Evolutionary conservation across 1,139 yeast genomes (phyloP), one percentile per base, ranked within the genome.

Genomic region (Sugiyamaella novakii): DNA sequence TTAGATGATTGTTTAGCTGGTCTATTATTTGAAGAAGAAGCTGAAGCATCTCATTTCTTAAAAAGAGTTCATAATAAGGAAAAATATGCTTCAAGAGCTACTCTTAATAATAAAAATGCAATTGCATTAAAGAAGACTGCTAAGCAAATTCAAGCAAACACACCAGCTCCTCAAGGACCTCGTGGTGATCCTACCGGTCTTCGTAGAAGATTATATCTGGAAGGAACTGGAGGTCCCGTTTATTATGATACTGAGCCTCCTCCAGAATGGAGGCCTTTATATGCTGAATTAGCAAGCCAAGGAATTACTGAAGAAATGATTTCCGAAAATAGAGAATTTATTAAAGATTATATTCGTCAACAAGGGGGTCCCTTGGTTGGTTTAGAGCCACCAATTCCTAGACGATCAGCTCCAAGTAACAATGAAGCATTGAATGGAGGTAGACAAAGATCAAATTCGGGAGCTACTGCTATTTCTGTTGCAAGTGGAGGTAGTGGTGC

Each of bases 1-100:
- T 74, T 88, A 51, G 98, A 92, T 60, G 95, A 87, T 21, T 91
- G 96, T 64, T 76, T 77, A 51, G 91, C 83, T n/a, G 98, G 98
- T 0, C 72, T 92, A 18, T 70, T 92, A 46, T 92, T 92, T 68
- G 96, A 91, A 60, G 97, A 91, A 68, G 81, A 88, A 48, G 75
- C 75, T 46, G 98, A 92, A 59, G 98, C 98, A 0, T 70, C 88
- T 2, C 94, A 84, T 64, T 87, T 92, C 72, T 75, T 71, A 66
- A 88, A 89, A 65, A 73, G 88, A 52, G 92, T 92, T 2, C 74
- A 80, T n/a, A 72, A 77, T 46, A 78, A 92, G 54, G 83, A 82
- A 50, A 91, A 88, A 66, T 81, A 88, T 65, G 98, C 86, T 0
- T 84, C 95, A 21, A 88, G 85, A 67, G 87, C 84, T 52, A 92